A percentile compares a stretch with the other conserved stretches of the same genome.
These are phyloP conservation scores for Trichoderma atroviride DNA, from an alignment of 2,329 filamentous ascomycete genomes.

Conservation along the genomic window DNA sequence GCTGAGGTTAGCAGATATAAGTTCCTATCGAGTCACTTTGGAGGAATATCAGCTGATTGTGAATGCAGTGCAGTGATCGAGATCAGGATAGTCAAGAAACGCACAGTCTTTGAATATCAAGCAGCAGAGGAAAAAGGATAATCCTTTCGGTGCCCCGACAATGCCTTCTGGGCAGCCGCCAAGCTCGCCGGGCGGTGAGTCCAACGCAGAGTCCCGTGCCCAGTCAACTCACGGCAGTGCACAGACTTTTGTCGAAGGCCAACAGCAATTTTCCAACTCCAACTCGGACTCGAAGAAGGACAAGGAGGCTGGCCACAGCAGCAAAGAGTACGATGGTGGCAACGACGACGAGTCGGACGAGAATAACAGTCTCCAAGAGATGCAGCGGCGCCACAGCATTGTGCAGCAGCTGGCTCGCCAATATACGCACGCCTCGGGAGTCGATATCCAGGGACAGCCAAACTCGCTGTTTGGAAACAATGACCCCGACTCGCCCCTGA, in stretches of 20 bases:
- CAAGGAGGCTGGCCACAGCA: background rate
- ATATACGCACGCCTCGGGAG: constrained; percentile 16
- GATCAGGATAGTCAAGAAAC: background rate
- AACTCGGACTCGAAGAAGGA: background rate
- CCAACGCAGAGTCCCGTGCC: constrained; percentile 7
- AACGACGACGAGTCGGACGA: background rate
- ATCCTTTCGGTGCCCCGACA: background rate
- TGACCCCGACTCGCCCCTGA: constrained; percentile 33
- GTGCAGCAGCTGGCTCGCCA: constrained; percentile 15
- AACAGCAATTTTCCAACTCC: background rate
- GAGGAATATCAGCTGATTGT: background rate
- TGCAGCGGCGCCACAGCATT: constrained; percentile 8
- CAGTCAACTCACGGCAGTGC: constrained; percentile 21
- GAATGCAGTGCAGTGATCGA: background rate
- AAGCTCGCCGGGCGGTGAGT: background rate
- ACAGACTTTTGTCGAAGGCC: constrained; percentile 14
- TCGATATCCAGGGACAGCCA: constrained; percentile 16
- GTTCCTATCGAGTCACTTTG: background rate
- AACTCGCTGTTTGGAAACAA: constrained; percentile 5
- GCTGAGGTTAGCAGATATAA: background rate
- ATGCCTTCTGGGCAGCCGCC: constrained; percentile 9
- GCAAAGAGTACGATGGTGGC: background rate
- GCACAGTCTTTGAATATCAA: background rate
- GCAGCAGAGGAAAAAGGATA: background rate
- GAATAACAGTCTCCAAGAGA: constrained; percentile 1